Evolutionary conservation across 2,329 filamentous ascomycete genomes (phyloP).

Genomic region (Acarospora socialis): DNA sequence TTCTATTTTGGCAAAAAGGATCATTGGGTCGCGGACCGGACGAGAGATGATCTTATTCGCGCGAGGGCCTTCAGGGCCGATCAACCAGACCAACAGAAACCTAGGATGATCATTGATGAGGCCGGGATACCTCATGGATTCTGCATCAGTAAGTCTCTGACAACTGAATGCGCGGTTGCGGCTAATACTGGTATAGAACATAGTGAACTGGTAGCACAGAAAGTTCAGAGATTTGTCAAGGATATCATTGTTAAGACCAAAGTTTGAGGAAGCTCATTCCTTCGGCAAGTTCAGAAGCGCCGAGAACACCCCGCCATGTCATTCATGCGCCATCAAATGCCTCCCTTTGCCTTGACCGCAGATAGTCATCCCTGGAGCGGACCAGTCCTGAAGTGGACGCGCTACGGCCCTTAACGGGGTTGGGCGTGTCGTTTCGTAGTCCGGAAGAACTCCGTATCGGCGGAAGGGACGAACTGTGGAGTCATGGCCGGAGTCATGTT

Average conservation of each 20-base stretch:
- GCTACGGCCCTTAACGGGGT: neutral
- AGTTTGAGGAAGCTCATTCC: too few species aligned
- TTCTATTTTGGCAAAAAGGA: conserved; percentile 47
- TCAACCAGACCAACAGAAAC: conserved; percentile 17
- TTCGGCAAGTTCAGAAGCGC: too few species aligned
- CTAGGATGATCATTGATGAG: conserved; percentile 42
- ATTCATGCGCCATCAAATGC: too few species aligned
- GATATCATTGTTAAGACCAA: too few species aligned
- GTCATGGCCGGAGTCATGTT: neutral
- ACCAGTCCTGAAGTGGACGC: too few species aligned
- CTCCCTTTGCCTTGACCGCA: too few species aligned
- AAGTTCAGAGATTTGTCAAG: conserved; percentile 34
- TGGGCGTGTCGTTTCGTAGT: conserved; percentile 1
- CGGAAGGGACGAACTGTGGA: conserved; percentile 13
- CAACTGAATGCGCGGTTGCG: conserved; percentile 1
- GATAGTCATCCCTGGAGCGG: too few species aligned
- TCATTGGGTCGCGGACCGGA: conserved; percentile 47
- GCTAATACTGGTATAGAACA: conserved; percentile 16
- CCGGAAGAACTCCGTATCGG: conserved; percentile 15
- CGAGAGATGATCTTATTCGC: conserved; percentile 40
- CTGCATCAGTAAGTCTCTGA: conserved; percentile 35
- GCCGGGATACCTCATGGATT: conserved; percentile 44
- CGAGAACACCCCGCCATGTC: too few species aligned
- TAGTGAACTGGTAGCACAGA: conserved; percentile 36
- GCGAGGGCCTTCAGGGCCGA: conserved; percentile 21